These are phyloP conservation scores for Ganoderma lingzhi DNA, from an alignment of 1,284 basidiomycete species.

Conservation along the genomic window DNA sequence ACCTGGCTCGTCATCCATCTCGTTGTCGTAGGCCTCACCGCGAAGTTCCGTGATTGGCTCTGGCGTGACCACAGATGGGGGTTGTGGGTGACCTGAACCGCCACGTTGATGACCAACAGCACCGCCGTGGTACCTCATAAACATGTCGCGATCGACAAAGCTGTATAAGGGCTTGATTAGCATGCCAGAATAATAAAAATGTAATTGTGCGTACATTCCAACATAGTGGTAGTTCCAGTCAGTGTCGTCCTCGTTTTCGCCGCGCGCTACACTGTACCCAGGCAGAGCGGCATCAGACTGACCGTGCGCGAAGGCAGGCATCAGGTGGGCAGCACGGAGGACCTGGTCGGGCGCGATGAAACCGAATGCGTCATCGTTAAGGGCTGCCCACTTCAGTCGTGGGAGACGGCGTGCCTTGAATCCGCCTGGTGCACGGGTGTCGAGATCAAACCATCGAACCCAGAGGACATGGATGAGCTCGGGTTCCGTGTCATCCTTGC, in stretches of 20 bases:
- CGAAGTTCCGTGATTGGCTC: neutral
- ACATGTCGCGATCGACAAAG: constrained; percentile 16
- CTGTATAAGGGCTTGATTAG: neutral
- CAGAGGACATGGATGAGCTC: neutral
- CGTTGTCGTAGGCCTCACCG: neutral
- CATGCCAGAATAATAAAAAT: no score
- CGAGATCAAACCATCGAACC: constrained; percentile 34
- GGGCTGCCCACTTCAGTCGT: neutral
- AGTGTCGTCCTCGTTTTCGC: neutral
- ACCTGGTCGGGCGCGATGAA: constrained; percentile 18
- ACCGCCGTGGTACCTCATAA: constrained; percentile 18
- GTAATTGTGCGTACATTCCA: constrained; percentile 2
- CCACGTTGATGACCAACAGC: constrained; percentile 12
- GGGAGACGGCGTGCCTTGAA: constrained; percentile 3
- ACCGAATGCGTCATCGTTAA: constrained; percentile 9
- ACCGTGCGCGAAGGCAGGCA: constrained; percentile 12
- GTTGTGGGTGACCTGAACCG: neutral
- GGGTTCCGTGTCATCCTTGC: neutral
- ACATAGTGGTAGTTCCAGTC: constrained; percentile 14
- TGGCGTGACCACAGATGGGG: neutral
- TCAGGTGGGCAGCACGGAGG: constrained; percentile 13
- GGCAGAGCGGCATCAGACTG: constrained; percentile 9
- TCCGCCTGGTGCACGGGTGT: neutral
- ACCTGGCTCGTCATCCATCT: no score
- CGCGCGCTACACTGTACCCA: constrained; percentile 4